Conservation (phyloP, 2,329 filamentous ascomycete species). For the Fusarium hainanense region DNA sequence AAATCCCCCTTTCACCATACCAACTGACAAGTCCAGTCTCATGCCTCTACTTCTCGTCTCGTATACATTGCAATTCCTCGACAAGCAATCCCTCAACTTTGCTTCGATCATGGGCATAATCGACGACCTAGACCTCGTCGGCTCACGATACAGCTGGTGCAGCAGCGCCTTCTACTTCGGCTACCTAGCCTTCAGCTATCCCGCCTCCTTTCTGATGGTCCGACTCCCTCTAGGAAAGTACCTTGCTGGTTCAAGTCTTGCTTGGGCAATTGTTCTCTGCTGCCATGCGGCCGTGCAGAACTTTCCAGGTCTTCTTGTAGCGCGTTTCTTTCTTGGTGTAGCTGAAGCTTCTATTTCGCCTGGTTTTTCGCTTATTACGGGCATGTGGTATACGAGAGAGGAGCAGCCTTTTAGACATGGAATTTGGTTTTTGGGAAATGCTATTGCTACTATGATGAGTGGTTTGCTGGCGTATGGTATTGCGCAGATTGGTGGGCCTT, state of each 20-base stretch:
- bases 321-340: constrained; percentile 38
- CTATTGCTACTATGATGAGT: constrained; percentile 38
- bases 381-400: constrained; percentile 42
- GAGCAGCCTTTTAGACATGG: constrained; percentile 41
- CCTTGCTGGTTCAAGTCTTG: constrained; percentile 34
- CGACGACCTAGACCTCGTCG: constrained; percentile 31
- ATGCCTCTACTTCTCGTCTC: constrained; percentile 38
- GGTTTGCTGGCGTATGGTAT: constrained; percentile 39
- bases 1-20: no score
- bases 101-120: constrained; percentile 43
- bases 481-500: constrained; percentile 28
- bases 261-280: constrained; percentile 31
- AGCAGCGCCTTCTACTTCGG: constrained; percentile 42
- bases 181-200: constrained; percentile 41
- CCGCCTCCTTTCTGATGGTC: constrained; percentile 40
- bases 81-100: constrained; percentile 43
- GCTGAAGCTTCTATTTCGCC: constrained; percentile 42
- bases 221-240: constrained; percentile 37
- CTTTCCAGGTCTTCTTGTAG: constrained; percentile 30
- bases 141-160: constrained; percentile 37
- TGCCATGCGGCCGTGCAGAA: constrained; percentile 37
- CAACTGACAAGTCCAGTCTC: constrained; percentile 12
- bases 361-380: constrained; percentile 38
- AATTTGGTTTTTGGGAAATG: constrained; percentile 41
- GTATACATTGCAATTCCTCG: constrained; percentile 42